Evolutionary conservation across 495 filamentous ascomycete genomes (phyloP).

Genomic region (Pseudoneurospora amorphoporcata): DNA sequence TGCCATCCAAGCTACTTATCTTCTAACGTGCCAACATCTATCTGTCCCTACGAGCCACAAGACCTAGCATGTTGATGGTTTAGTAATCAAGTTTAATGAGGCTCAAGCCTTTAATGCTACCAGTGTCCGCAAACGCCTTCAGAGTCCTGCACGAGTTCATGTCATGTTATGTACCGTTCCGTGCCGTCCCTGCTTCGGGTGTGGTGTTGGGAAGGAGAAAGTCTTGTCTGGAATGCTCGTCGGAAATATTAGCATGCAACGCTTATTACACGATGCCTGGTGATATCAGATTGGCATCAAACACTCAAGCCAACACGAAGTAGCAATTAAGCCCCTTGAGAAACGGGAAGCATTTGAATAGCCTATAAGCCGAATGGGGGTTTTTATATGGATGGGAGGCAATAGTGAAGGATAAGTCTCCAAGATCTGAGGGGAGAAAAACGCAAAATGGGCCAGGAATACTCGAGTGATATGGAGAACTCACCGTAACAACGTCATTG

Average conservation of each 20-base stretch:
- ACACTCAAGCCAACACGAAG: background rate
- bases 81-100: background rate
- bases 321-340: background rate
- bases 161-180: background rate
- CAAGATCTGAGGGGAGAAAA: background rate
- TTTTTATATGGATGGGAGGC: background rate
- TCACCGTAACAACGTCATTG: background rate
- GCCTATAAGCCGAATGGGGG: background rate
- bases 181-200: background rate
- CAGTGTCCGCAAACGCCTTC: background rate
- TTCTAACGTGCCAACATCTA: background rate
- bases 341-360: background rate
- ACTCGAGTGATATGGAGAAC: background rate
- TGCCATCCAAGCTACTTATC: background rate
- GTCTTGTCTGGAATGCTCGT: background rate
- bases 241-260: background rate
- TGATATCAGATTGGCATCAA: background rate
- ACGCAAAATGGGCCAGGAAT: background rate
- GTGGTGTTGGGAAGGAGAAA: background rate
- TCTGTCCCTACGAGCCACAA: background rate
- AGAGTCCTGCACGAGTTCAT: background rate
- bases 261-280: background rate
- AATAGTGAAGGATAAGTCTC: background rate
- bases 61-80: background rate
- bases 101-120: background rate